Base-by-base conservation (phyloP, 2,329 filamentous ascomycete species). In the Macroventuria anomochaeta region DNA sequence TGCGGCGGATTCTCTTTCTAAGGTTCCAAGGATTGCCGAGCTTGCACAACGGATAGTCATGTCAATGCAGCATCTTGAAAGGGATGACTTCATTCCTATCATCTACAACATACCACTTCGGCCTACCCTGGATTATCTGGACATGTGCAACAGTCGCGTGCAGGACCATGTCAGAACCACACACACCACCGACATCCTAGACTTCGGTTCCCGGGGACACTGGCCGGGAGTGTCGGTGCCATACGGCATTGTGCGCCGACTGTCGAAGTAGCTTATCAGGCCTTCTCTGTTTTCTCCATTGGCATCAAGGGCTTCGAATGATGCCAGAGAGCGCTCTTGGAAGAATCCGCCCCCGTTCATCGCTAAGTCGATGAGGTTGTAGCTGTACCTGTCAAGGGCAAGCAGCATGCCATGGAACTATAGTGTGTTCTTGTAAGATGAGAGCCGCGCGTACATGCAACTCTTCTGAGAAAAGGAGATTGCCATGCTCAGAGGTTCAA, bases 141-240 rank as follows among this genome's bases (percentile, higher is more conserved):
- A 12, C 39, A 43, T 43, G 39, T 43, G 32, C 47, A 25, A 32
- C 33, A 31, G 17, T 43, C 25, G 38, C 47, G 47, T 50, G 39
- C 32, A 41, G 5, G 13, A 17, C 11, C 28, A n/a, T n/a, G n/a
- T n/a, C n/a, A n/a, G n/a, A n/a, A n/a, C n/a, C n/a, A n/a, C n/a
- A 15, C 33, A 25, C 26, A 33, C 20, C 25, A 25, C 13, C 32
- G 8, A 5, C 8, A 10, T 12, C 37, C 23, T 34, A 34, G 21
- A 26, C 5, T 11, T 4, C 15, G 39, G 39, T 42, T 21, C 21
- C 10, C 7, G 32, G 39, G 17, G 39, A 42, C 32, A n/a, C 13
- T 12, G 18, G 7, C n/a, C 11, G 8, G 28, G 28, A 32, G 18
- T 32, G 39, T 32, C 11, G 28, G 18, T 42, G 28, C 8, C 17